These are phyloP conservation scores for Ustilago cynodontis DNA, from an alignment of 1,284 basidiomycete species.

Conservation along the genomic window DNA sequence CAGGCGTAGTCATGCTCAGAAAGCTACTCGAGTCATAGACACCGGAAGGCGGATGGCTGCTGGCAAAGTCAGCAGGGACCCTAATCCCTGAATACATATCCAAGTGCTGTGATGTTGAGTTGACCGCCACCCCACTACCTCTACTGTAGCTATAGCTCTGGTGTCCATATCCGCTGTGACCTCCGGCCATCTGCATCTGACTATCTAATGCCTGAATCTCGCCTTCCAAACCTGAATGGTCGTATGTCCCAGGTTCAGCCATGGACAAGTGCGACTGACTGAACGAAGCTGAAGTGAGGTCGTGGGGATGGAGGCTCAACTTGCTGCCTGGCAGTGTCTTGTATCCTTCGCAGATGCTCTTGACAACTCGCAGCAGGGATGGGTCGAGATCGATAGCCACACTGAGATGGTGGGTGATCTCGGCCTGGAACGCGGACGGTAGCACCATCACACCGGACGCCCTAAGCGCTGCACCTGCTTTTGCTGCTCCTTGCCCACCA, in stretches of 20 bases:
- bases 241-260: conserved; percentile 1
- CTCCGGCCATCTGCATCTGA: not conserved
- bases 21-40: conserved; percentile 24
- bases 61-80: conserved; percentile 30
- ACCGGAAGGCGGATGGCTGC: conserved; percentile 14
- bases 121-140: conserved; percentile 10
- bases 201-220: not conserved
- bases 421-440: conserved; percentile 42
- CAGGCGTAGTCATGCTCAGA: conserved; percentile 19
- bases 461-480: conserved; percentile 13
- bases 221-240: conserved; percentile 5
- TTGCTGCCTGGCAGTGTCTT: conserved; percentile 38
- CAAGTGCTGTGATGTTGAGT: conserved; percentile 11
- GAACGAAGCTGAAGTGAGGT: conserved; percentile 15
- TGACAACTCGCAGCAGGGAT: conserved; percentile 39
- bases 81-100: conserved; percentile 5
- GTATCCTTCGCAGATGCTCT: conserved; percentile 55
- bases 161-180: conserved; percentile 8
- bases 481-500: conserved; percentile 4
- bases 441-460: conserved; percentile 31
- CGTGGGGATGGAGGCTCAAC: conserved; percentile 23
- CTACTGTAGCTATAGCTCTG: conserved; percentile 15
- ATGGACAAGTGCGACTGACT: conserved; percentile 21
- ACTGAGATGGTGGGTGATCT: conserved; percentile 62
- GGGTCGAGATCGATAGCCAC: conserved; percentile 63